A percentile compares a stretch with the other conserved stretches of the same genome.
These are phyloP conservation scores for Cutaneotrichosporon mucoides DNA, from an alignment of 1,284 basidiomycete species.

Conservation along the genomic window DNA sequence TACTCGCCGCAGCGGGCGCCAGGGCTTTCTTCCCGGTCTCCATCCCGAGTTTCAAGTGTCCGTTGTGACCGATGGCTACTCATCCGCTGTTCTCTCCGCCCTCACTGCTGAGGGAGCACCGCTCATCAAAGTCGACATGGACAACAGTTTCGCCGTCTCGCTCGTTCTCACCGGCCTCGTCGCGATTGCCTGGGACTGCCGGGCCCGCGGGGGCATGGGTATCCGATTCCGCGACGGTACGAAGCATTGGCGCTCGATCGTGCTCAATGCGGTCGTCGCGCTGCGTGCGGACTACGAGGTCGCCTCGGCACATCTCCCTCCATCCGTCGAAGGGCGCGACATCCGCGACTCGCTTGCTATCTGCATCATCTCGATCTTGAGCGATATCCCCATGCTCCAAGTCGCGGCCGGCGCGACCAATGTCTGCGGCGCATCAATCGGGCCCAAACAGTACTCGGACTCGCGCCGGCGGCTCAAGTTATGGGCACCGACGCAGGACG, in stretches of 20 bases:
- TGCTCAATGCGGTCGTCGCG: slow-evolving; percentile 37
- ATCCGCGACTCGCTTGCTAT: slow-evolving; percentile 40
- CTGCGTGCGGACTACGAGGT: slow-evolving; percentile 35
- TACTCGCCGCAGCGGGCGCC: neutral
- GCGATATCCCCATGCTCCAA: slow-evolving; percentile 43
- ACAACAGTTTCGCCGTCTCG: slow-evolving; percentile 30
- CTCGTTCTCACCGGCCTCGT: slow-evolving; percentile 36
- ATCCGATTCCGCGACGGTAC: slow-evolving; percentile 37
- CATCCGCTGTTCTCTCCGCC: slow-evolving; percentile 27
- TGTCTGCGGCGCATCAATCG: slow-evolving; percentile 34
- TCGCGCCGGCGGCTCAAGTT: slow-evolving; percentile 30
- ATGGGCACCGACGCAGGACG: slow-evolving; percentile 39
- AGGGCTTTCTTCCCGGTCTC: slow-evolving; percentile 30
- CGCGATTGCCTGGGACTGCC: slow-evolving; percentile 42
- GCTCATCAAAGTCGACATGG: slow-evolving; percentile 28
- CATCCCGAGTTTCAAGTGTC: slow-evolving; percentile 40
- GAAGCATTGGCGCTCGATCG: slow-evolving; percentile 38
- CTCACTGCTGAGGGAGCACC: slow-evolving; percentile 24
- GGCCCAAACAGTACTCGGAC: slow-evolving; percentile 34
- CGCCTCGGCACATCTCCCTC: slow-evolving; percentile 17
- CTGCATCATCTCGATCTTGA: slow-evolving; percentile 38
- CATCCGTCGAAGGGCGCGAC: slow-evolving; percentile 29
- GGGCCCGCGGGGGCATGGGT: slow-evolving; percentile 40
- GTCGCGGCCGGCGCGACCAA: slow-evolving; percentile 36
- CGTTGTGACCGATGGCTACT: slow-evolving; percentile 34